phyloP scores from a whole-genome alignment of 805 yeast species.

The Pichia ethanolica region DNA sequence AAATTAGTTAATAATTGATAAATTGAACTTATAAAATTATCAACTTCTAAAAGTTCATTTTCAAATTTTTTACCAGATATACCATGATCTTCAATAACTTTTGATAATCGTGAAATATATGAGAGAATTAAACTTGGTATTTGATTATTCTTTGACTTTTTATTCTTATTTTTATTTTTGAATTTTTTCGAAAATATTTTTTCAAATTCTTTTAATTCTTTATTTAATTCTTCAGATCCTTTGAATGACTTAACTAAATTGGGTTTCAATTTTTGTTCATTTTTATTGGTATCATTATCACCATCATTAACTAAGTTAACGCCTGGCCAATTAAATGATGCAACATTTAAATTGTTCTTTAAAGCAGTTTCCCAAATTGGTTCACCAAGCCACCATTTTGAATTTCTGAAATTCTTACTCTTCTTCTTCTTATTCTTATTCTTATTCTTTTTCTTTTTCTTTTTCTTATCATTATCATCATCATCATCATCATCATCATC shows the following conservation, averaged over 20 bases:
- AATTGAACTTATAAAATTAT: constrained; percentile 48
- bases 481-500: too few relatives aligned
- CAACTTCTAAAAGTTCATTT: constrained; percentile 55
- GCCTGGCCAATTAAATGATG: constrained; percentile 98
- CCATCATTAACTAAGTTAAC: constrained; percentile 39
- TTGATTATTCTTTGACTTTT: background rate
- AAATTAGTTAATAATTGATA: constrained; percentile 42
- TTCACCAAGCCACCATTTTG: constrained; percentile 83
- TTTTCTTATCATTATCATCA: too few relatives aligned
- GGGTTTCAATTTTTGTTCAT: constrained; percentile 30
- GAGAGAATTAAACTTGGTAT: constrained; percentile 74
- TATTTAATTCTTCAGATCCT: constrained; percentile 49
- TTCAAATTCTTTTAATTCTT: constrained; percentile 51
- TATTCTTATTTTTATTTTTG: background rate
- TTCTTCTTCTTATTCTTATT: too few relatives aligned
- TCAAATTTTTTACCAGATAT: constrained; percentile 52
- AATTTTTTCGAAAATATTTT: constrained; percentile 52
- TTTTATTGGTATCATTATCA: too few relatives aligned
- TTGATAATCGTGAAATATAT: constrained; percentile 77
- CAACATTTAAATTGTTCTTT: constrained; percentile 51
- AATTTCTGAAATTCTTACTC: constrained; percentile 41
- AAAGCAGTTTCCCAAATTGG: constrained; percentile 80
- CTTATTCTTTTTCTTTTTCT: too few relatives aligned
- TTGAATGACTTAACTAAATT: constrained; percentile 57
- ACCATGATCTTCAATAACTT: constrained; percentile 70